These are phyloP conservation scores for Ophidiomyces ophidiicola DNA, from an alignment of 2,329 filamentous ascomycete species.

Conservation along the genomic window DNA sequence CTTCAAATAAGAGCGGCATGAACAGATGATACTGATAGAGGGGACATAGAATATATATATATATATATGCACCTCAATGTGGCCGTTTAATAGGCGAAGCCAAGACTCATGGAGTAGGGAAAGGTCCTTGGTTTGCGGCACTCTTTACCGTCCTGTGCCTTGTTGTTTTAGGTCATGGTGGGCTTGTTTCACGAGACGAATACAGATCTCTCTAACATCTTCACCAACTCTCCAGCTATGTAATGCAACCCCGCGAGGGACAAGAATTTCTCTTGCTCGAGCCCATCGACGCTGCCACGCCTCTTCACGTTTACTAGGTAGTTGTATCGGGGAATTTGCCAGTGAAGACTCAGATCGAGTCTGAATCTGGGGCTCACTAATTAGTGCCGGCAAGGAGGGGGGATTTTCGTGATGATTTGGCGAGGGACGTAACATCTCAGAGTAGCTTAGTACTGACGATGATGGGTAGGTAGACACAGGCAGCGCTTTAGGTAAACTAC, in stretches of 20 bases:
- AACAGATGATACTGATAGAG: too few relatives aligned
- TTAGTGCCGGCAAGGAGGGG: background rate
- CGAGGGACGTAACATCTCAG: background rate
- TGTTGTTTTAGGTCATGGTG: too few relatives aligned
- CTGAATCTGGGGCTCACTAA: too few relatives aligned
- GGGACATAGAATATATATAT: too few relatives aligned
- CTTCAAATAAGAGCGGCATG: too few relatives aligned
- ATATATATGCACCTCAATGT: too few relatives aligned
- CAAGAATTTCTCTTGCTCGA: conserved; percentile 33
- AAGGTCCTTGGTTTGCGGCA: too few relatives aligned
- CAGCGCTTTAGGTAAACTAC: conserved; percentile 10
- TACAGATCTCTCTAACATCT: conserved; percentile 35
- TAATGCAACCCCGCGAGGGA: conserved; percentile 32
- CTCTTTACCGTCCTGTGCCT: conserved; percentile 11
- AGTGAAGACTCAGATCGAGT: too few relatives aligned
- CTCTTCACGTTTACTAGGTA: conserved; percentile 37
- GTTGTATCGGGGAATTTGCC: too few relatives aligned
- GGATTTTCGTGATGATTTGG: conserved; percentile 10
- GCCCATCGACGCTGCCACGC: conserved; percentile 39
- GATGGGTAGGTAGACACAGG: conserved; percentile 9
- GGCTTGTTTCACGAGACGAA: conserved; percentile 33
- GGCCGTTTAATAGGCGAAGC: too few relatives aligned
- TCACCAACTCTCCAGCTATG: conserved; percentile 36
- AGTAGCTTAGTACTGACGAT: conserved; percentile 16
- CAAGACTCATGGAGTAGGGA: too few relatives aligned